Evolutionary conservation across 352 stramenopile genomes (phyloP).

Genomic region (Peronospora belbahrii): DNA sequence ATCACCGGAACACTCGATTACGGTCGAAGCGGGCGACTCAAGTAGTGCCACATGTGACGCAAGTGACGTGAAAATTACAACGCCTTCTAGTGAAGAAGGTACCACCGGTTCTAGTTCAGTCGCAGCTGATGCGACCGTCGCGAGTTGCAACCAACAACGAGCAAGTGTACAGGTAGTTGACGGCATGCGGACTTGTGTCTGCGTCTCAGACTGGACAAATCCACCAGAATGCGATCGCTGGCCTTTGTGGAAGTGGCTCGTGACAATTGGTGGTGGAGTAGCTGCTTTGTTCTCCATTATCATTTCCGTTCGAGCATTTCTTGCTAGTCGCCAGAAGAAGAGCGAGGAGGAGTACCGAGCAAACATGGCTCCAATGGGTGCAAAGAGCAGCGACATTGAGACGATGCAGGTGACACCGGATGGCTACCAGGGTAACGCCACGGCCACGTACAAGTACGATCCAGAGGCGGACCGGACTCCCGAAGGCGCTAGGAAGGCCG

Average conservation of each 20-base stretch:
- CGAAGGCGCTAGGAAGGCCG: constrained; percentile 11
- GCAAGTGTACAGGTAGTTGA: constrained; percentile 38
- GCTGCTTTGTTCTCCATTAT: constrained; percentile 49
- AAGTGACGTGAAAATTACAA: constrained; percentile 9
- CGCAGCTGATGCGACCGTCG: constrained; percentile 19
- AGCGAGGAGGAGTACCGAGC: constrained; percentile 10
- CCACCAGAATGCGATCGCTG: constrained; percentile 43
- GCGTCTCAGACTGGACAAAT: constrained; percentile 52
- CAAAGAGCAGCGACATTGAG: constrained; percentile 23
- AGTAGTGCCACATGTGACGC: constrained; percentile 14
- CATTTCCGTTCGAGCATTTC: constrained; percentile 38
- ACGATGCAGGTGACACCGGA: constrained; percentile 23
- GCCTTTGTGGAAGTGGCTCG: constrained; percentile 47
- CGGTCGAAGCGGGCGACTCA: constrained; percentile 32
- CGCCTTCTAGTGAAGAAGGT: neutral
- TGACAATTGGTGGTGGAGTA: constrained; percentile 48
- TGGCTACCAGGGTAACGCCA: constrained; percentile 11
- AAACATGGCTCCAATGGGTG: constrained; percentile 1
- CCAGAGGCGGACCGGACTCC: constrained; percentile 11
- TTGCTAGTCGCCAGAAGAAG: constrained; percentile 34
- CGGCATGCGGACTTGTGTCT: constrained; percentile 37
- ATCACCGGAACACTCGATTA: constrained; percentile 40
- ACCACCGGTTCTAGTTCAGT: constrained; percentile 10
- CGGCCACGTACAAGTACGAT: constrained; percentile 19
- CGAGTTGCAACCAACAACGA: constrained; percentile 48